Percentiles rank a stretch among this genome's conserved stretches.
phyloP scores from a whole-genome alignment of 768 basidiomycete species.

The Boletus pseudo-olivaceus region DNA sequence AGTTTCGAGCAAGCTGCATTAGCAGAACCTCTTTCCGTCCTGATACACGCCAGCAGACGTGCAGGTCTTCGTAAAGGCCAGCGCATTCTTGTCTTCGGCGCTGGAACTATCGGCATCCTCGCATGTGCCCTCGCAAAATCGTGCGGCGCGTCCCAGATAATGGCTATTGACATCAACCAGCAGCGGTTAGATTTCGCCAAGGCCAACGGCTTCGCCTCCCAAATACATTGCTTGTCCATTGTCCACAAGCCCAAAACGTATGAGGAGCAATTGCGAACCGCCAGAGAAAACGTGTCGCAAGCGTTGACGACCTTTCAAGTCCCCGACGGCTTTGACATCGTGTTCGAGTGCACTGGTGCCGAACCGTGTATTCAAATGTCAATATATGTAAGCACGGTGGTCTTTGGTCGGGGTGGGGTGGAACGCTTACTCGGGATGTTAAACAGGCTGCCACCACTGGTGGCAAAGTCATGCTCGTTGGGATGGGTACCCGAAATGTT shows the following conservation, averaged over 20 bases:
- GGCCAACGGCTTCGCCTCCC: constrained; percentile 69
- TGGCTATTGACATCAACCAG: constrained; percentile 84
- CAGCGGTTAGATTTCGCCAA: constrained; percentile 77
- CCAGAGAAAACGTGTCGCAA: constrained; percentile 52
- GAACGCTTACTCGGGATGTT: constrained; percentile 12
- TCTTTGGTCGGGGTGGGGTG: constrained; percentile 9
- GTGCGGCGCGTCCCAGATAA: constrained; percentile 65
- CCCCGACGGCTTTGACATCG: constrained; percentile 82
- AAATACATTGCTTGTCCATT: constrained; percentile 62
- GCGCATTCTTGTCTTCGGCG: constrained; percentile 84
- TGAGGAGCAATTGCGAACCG: constrained; percentile 55
- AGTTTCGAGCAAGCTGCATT: constrained; percentile 81
- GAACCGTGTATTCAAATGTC: constrained; percentile 91
- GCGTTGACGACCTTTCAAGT: constrained; percentile 55
- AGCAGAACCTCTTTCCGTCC: constrained; percentile 92
- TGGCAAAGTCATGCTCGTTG: constrained; percentile 89
- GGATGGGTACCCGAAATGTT: constrained; percentile 88
- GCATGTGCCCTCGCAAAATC: constrained; percentile 77
- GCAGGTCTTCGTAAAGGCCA: constrained; percentile 48
- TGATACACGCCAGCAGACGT: constrained; percentile 61
- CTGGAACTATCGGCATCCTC: constrained; percentile 90
- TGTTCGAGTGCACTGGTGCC: constrained; percentile 95
- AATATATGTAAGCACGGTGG: constrained; percentile 63
- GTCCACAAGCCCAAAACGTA: constrained; percentile 46
- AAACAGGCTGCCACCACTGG: constrained; percentile 75